phyloP scores from a whole-genome alignment of 1,284 basidiomycete genomes.

The Gomphus bonarii region DNA sequence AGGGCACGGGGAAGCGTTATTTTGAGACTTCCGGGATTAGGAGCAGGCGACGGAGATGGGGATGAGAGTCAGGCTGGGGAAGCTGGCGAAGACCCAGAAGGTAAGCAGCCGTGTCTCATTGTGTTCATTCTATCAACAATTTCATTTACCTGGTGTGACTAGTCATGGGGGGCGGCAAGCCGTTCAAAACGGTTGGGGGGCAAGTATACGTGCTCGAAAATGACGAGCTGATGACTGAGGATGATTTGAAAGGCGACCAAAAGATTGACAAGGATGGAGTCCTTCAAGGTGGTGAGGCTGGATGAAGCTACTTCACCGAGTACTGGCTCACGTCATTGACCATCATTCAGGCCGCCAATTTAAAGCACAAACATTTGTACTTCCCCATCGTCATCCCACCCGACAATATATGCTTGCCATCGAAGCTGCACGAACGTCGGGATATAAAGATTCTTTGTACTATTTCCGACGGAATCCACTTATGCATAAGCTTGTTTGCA shows the following conservation, averaged over 20 bases:
- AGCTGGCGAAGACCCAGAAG: conserved; percentile 20
- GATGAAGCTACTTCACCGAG: conserved; percentile 7
- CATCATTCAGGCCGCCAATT: conserved; percentile 63
- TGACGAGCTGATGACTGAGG: conserved; percentile 80
- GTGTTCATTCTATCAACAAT: neutral
- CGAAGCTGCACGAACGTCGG: conserved; percentile 90
- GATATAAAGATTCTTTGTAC: conserved; percentile 93
- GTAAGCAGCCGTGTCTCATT: conserved; percentile 16
- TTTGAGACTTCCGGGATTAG: conserved; percentile 25
- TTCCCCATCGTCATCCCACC: conserved; percentile 74
- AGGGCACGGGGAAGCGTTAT: conserved; percentile 23
- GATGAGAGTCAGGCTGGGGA: conserved; percentile 12
- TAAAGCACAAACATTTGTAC: conserved; percentile 81
- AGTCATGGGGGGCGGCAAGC: conserved; percentile 46
- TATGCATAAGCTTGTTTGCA: conserved; percentile 83
- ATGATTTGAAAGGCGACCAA: conserved; percentile 80
- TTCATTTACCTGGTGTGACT: conserved; percentile 10
- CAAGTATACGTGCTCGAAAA: conserved; percentile 71
- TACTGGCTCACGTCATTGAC: neutral
- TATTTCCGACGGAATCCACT: conserved; percentile 90
- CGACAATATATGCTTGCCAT: conserved; percentile 93
- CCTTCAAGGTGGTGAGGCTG: conserved; percentile 66
- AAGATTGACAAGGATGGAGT: conserved; percentile 86
- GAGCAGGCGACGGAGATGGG: conserved; percentile 31
- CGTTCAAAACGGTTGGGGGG: conserved; percentile 66